Conservation (phyloP, 1,284 basidiomycete genomes). For the Cryptococcus sp. region DNA sequence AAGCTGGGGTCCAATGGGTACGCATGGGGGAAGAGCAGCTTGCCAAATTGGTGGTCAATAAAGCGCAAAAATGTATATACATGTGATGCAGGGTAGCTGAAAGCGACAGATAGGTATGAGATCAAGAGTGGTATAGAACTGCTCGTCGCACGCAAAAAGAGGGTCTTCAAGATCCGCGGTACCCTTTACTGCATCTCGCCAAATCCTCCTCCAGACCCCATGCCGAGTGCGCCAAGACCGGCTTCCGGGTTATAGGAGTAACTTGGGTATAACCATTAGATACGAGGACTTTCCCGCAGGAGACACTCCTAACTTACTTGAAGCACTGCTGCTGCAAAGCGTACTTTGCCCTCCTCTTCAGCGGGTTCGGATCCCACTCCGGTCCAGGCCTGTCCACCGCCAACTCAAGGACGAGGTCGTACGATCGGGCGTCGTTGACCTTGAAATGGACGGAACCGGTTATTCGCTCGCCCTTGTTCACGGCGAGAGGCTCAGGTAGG, state of each 20-base stretch:
- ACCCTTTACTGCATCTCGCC: not conserved
- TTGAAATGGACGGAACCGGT: constrained; percentile 42
- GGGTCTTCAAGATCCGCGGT: not conserved
- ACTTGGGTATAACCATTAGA: not conserved
- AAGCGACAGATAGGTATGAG: not conserved
- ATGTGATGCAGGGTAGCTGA: not conserved
- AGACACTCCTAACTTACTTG: constrained; percentile 37
- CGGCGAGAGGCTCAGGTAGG: constrained; percentile 49
- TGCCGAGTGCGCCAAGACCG: not conserved
- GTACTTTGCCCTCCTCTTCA: constrained; percentile 36
- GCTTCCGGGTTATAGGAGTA: constrained; percentile 24
- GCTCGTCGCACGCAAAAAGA: not conserved
- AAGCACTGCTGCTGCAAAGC: constrained; percentile 47
- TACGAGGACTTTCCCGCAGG: not conserved
- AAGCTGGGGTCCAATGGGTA: no score
- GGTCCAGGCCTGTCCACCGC: constrained; percentile 36
- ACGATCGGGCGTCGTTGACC: constrained; percentile 46
- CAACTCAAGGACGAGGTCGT: constrained; percentile 45
- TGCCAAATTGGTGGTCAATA: not conserved
- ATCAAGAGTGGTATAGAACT: not conserved
- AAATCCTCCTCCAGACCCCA: not conserved
- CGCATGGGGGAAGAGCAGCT: not conserved
- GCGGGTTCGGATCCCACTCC: constrained; percentile 27
- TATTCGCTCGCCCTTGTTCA: constrained; percentile 45
- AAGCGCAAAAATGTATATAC: not conserved